Conservation (phyloP, 192 early-diverging fungal genomes). For the Backusella tuberculispora region DNA sequence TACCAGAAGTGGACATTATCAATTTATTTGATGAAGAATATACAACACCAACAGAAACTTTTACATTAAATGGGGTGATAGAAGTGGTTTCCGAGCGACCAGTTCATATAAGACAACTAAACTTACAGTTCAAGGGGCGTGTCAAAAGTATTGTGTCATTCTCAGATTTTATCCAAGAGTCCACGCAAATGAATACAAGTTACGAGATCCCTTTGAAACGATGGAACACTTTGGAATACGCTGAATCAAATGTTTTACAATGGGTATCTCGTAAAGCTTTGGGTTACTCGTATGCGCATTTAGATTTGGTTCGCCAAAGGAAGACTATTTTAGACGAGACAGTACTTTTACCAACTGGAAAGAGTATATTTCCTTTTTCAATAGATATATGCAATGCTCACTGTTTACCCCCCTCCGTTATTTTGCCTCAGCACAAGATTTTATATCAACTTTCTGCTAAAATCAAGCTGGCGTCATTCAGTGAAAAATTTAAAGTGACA, state of each 20-base stretch:
- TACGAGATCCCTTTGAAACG: conserved; percentile 1
- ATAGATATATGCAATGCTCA: not conserved
- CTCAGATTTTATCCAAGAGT: not conserved
- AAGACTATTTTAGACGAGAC: not conserved
- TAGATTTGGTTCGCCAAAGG: not conserved
- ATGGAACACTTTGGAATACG: not conserved
- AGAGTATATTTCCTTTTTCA: not conserved
- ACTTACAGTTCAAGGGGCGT: conserved; percentile 8
- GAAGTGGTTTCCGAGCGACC: not conserved
- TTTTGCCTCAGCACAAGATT: conserved; percentile 11
- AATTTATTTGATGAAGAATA: conserved; percentile 10
- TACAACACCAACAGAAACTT: conserved; percentile 5
- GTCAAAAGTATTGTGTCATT: not conserved
- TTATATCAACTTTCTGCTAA: conserved; percentile 9
- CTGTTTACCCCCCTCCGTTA: not conserved
- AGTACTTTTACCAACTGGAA: not conserved
- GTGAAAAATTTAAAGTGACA: not conserved
- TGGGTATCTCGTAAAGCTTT: conserved; percentile 5
- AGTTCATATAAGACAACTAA: not conserved
- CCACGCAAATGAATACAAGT: not conserved
- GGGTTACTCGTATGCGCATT: not conserved
- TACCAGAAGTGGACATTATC: conserved; percentile 18
- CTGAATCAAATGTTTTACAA: not conserved
- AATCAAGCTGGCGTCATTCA: conserved; percentile 1
- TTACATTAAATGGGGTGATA: not conserved